phyloP scores from a whole-genome alignment of 441 rosid genomes.

The Melastoma candidum region DNA sequence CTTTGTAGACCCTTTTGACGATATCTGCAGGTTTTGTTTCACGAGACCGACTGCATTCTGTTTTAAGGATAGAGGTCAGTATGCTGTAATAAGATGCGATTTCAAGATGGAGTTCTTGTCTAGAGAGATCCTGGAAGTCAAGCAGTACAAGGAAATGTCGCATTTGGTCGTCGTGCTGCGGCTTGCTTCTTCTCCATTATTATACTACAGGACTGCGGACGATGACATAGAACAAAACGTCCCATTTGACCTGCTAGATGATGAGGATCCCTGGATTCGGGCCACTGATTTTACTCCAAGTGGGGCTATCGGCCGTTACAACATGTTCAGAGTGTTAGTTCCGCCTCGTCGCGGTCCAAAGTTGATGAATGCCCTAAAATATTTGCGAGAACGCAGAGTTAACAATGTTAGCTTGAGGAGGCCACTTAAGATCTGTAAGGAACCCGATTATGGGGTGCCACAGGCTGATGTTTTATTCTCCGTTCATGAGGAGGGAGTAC shows the following conservation, averaged over 20 bases:
- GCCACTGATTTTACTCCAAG: conserved; percentile 74
- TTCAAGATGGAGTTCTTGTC: conserved; percentile 76
- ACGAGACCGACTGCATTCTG: conserved; percentile 55
- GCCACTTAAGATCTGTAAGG: conserved; percentile 35
- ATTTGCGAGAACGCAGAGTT: conserved; percentile 51
- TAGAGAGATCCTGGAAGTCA: conserved; percentile 52
- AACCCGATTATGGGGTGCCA: conserved; percentile 54
- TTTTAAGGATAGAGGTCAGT: conserved; percentile 35
- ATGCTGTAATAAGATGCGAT: conserved; percentile 73
- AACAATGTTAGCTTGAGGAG: conserved; percentile 22
- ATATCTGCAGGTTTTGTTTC: conserved; percentile 66
- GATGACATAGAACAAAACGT: conserved; percentile 49
- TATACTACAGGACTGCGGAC: conserved; percentile 85
- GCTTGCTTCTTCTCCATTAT: conserved; percentile 62
- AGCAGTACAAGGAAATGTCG: conserved; percentile 26
- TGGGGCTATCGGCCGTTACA: conserved; percentile 77
- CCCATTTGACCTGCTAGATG: conserved; percentile 70
- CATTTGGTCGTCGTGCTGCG: conserved; percentile 49
- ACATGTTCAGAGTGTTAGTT: conserved; percentile 46
- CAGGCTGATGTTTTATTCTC: conserved; percentile 48
- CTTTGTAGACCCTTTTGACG: conserved; percentile 82
- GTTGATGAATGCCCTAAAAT: conserved; percentile 39
- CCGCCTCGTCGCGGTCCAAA: conserved; percentile 58
- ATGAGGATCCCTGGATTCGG: conserved; percentile 96
- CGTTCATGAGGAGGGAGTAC: conserved; percentile 45